Evolutionary conservation across 2,329 filamentous ascomycete species (phyloP).

Genomic region (Alternaria burnsii): DNA sequence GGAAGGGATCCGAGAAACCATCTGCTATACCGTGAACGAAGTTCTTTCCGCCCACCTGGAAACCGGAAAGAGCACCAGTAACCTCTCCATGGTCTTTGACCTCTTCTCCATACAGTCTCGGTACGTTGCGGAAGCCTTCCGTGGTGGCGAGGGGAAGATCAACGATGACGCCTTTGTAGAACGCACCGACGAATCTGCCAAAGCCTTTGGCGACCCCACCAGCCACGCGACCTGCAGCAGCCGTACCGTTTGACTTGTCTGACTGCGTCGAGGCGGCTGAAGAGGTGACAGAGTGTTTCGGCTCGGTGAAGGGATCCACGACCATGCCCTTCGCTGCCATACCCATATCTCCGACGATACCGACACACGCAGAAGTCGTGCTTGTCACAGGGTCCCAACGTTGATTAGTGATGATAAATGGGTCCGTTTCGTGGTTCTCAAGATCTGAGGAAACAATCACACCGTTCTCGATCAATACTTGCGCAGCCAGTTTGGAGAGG

Average conservation of each 20-base stretch:
- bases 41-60: conserved; percentile 43
- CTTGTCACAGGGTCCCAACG: conserved; percentile 73
- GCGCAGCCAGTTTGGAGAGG: conserved; percentile 36
- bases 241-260: conserved; percentile 1
- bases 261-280: neutral
- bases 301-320: conserved; percentile 20
- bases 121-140: conserved; percentile 49
- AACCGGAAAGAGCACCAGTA: conserved; percentile 45
- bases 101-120: conserved; percentile 50
- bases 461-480: conserved; percentile 31
- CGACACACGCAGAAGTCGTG: conserved; percentile 64
- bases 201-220: conserved; percentile 26
- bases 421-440: conserved; percentile 30
- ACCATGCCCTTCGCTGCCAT: conserved; percentile 67
- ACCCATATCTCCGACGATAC: conserved; percentile 63
- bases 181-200: conserved; percentile 26
- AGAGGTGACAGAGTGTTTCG: conserved; percentile 12
- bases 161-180: conserved; percentile 46
- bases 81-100: conserved; percentile 44
- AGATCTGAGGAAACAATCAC: conserved; percentile 28
- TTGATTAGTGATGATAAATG: conserved; percentile 43
- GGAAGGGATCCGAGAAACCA: conserved; percentile 43
- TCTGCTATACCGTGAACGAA: conserved; percentile 46
- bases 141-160: conserved; percentile 50
- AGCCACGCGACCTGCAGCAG: conserved; percentile 22